These are phyloP conservation scores for Didymellaceae sp. DNA, from an alignment of 2,329 filamentous ascomycete genomes.

Conservation along the genomic window DNA sequence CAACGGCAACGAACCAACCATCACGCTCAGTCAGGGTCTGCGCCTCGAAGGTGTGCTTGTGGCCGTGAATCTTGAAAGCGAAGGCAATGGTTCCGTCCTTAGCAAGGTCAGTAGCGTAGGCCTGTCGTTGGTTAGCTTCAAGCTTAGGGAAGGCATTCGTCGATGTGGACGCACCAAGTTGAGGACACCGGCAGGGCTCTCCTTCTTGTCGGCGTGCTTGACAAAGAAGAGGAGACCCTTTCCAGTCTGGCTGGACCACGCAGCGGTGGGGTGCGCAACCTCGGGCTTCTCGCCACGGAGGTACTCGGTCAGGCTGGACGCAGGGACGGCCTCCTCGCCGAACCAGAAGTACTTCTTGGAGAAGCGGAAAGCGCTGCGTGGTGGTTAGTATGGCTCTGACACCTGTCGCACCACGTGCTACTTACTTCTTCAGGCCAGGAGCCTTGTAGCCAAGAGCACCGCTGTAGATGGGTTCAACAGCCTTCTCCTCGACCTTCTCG, in stretches of 20 bases:
- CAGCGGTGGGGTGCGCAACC: slow-evolving; percentile 77
- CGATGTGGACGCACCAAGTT: slow-evolving; percentile 71
- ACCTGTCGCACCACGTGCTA: slow-evolving; percentile 14
- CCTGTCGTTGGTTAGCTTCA: slow-evolving; percentile 54
- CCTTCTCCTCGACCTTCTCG: slow-evolving; percentile 57
- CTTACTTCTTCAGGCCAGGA: slow-evolving; percentile 88
- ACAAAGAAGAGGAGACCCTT: slow-evolving; percentile 94
- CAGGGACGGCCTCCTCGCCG: slow-evolving; percentile 71
- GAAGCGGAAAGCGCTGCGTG: slow-evolving; percentile 79
- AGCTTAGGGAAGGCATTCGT: background rate
- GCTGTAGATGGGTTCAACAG: slow-evolving; percentile 75
- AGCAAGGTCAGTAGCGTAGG: slow-evolving; percentile 73
- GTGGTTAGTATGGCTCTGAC: slow-evolving; percentile 19
- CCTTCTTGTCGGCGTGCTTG: slow-evolving; percentile 83
- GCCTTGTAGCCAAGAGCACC: slow-evolving; percentile 90
- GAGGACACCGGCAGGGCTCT: slow-evolving; percentile 79
- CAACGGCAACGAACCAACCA: slow-evolving; percentile 86
- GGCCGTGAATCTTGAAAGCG: slow-evolving; percentile 79
- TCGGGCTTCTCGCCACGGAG: slow-evolving; percentile 87
- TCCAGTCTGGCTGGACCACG: slow-evolving; percentile 92
- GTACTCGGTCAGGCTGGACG: slow-evolving; percentile 76
- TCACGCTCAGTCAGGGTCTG: slow-evolving; percentile 63
- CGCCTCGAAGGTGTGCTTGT: slow-evolving; percentile 96
- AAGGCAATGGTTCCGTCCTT: slow-evolving; percentile 83
- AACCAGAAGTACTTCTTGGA: slow-evolving; percentile 86